A percentile compares a stretch with the other conserved stretches of the same genome.
Evolutionary conservation across 352 stramenopile species (phyloP).

Genomic region (Phytophthora europaea): DNA sequence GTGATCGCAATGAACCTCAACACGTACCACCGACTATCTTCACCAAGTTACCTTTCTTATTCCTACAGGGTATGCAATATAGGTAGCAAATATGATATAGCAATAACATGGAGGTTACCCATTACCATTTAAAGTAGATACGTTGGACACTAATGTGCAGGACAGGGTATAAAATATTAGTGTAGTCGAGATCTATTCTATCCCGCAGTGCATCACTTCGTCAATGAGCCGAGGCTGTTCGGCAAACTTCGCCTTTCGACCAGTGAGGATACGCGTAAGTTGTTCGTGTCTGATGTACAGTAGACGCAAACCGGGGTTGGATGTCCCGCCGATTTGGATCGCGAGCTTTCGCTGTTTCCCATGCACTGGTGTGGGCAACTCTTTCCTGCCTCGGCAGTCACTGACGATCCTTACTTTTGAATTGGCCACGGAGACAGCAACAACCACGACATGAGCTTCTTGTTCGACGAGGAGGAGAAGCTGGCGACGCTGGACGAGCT

Average conservation of each 20-base stretch:
- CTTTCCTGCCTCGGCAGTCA: conserved; percentile 5
- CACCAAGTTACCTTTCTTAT: neutral
- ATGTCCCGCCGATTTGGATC: neutral
- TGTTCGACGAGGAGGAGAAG: conserved; percentile 11
- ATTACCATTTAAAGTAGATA: too few relatives aligned
- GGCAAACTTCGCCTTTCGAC: neutral
- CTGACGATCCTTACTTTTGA: conserved; percentile 17
- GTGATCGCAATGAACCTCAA: neutral
- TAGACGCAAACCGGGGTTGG: conserved; percentile 2
- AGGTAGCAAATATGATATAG: neutral
- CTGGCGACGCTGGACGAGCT: conserved; percentile 17
- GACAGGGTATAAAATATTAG: neutral
- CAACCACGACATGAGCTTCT: conserved; percentile 29
- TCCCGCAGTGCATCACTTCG: neutral
- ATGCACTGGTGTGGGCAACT: conserved; percentile 10
- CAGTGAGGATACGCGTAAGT: neutral
- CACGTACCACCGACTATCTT: neutral
- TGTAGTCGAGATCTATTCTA: neutral
- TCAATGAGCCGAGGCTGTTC: neutral
- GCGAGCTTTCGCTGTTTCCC: conserved; percentile 17
- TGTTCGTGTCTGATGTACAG: conserved; percentile 1
- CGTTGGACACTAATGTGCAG: too few relatives aligned
- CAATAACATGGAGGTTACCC: too few relatives aligned
- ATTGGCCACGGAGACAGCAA: neutral
- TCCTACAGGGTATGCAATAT: neutral